Evolutionary conservation across 176 grass and related monocot genomes (phyloP).

Genomic region (Poa annua): DNA sequence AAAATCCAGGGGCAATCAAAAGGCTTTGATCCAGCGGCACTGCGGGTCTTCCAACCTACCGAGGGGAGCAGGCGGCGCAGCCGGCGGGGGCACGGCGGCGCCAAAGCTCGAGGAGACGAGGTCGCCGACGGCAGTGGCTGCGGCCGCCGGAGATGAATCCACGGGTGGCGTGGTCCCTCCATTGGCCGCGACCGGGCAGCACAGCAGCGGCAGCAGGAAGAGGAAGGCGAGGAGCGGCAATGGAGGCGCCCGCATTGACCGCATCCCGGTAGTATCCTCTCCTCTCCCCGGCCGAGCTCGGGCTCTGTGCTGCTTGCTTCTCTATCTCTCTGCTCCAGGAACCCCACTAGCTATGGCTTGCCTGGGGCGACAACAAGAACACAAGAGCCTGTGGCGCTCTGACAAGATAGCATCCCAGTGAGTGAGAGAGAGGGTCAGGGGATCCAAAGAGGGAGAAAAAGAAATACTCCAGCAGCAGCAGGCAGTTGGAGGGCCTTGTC

Average conservation of each 20-base stretch:
- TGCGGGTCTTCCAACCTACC: conserved; percentile 30
- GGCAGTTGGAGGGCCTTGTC: not conserved
- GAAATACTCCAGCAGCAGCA: not conserved
- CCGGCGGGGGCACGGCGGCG: not conserved
- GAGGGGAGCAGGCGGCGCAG: conserved; percentile 17
- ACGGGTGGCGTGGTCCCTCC: conserved; percentile 14
- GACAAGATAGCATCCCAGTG: conserved; percentile 53
- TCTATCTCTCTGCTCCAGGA: not conserved
- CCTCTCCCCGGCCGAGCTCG: not conserved
- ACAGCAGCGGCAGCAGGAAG: conserved; percentile 42
- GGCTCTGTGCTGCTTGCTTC: not conserved
- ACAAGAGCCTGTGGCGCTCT: conserved; percentile 41
- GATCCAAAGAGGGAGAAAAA: conserved; percentile 49
- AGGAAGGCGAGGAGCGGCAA: conserved; percentile 35
- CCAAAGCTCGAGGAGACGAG: not conserved
- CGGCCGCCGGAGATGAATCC: conserved; percentile 4
- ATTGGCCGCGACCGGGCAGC: conserved; percentile 33
- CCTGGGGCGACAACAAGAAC: conserved; percentile 36
- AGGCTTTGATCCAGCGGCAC: not conserved
- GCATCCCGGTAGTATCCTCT: not conserved
- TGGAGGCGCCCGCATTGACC: conserved; percentile 48
- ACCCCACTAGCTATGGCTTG: not conserved
- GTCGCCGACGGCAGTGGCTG: not conserved
- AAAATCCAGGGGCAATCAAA: not conserved
- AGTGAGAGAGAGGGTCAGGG: conserved; percentile 27